Evolutionary conservation across 805 yeast species (phyloP).

Genomic region (Zygotorulaspora chibaensis): DNA sequence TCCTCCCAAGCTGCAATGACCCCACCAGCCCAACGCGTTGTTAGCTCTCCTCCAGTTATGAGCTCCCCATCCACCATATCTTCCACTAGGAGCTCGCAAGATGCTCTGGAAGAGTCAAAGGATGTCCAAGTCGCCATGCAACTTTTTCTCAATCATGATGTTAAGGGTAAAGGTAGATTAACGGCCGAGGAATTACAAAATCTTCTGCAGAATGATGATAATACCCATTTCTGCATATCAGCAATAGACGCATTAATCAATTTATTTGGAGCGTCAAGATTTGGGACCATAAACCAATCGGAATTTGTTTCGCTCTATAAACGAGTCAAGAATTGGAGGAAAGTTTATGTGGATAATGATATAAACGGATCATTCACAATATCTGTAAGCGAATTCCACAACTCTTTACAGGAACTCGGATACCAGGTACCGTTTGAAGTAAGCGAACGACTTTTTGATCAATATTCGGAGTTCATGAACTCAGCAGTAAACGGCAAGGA

Average conservation of each 20-base stretch:
- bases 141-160: conserved; percentile 33
- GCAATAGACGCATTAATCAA: conserved; percentile 35
- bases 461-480: conserved; percentile 32
- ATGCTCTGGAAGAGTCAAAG: conserved; percentile 19
- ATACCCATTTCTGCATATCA: conserved; percentile 31
- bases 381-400: conserved; percentile 31
- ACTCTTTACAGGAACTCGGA: conserved; percentile 34
- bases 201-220: conserved; percentile 35
- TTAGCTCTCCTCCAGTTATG: conserved; percentile 8
- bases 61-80: conserved; percentile 9
- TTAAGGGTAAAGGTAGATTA: conserved; percentile 28
- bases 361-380: conserved; percentile 34
- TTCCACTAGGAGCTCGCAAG: conserved; percentile 9
- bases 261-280: conserved; percentile 35
- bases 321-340: conserved; percentile 35
- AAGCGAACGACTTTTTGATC: conserved; percentile 35
- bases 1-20: conserved; percentile 2
- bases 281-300: conserved; percentile 32
- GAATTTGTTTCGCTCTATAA: conserved; percentile 35
- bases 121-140: conserved; percentile 30
- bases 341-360: conserved; percentile 35
- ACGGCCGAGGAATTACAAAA: conserved; percentile 35
- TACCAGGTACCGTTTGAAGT: conserved; percentile 35
- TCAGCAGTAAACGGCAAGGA: conserved; percentile 32
- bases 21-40: conserved; percentile 15